Base-by-base conservation (phyloP, 2,329 filamentous ascomycete species). In the Mariannaea sp. region DNA sequence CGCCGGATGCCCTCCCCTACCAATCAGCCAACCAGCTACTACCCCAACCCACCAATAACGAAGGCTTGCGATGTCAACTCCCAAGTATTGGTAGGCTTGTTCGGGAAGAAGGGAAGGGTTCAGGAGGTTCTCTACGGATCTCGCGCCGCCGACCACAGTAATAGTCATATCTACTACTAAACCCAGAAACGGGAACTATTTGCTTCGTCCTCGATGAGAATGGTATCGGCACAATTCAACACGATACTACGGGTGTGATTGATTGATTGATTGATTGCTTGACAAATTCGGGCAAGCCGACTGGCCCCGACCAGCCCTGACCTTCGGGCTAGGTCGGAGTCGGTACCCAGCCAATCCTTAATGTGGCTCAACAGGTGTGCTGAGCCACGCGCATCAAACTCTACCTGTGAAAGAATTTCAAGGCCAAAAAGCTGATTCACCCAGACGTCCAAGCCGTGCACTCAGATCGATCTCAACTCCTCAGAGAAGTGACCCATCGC, bases 231-330 rank as follows among this genome's bases (percentile, higher is more conserved):
- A n/a, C n/a, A n/a, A n/a, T n/a, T n/a, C n/a, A n/a, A n/a, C n/a
- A n/a, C n/a, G n/a, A n/a, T n/a, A n/a, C n/a, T n/a, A n/a, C n/a
- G n/a, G n/a, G n/a, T n/a, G n/a, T n/a, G n/a, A n/a, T n/a, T n/a
- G n/a, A n/a, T n/a, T n/a, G n/a, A n/a, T n/a, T n/a, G n/a, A n/a
- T n/a, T n/a, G n/a, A n/a, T n/a, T n/a, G n/a, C n/a, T n/a, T n/a
- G n/a, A n/a, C 39, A 35, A 38, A 12, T 45, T 64, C 61, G 62
- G 62, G 43, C 56, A 58, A 58, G 43, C 62, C 62, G 62, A 65
- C 49, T 57, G 44, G 59, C 61, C 59, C 49, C 49, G 51, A 52
- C 49, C 57, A 45, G 59, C 61, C 59, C 49, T 47, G 51, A 52
- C 39, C 39, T 20, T 59, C 57, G 55, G 61, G 60, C 46, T 48